Conservation (phyloP, 192 early-diverging fungal species). For the Backusella morwellensis region DNA sequence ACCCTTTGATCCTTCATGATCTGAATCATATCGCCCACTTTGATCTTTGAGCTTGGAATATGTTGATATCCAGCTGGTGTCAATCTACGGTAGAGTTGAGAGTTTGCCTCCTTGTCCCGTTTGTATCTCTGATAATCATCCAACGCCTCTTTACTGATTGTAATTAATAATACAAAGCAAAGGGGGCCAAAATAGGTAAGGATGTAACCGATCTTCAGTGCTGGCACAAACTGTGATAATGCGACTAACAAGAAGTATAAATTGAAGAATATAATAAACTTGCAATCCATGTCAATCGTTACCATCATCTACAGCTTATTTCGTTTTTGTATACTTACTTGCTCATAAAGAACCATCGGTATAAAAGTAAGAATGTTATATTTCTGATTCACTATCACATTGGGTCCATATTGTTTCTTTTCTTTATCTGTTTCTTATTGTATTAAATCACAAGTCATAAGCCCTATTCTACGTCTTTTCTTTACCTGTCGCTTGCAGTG, state of each 20-base stretch:
- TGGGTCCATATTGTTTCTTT: conserved; percentile 66
- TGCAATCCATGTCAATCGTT: not conserved
- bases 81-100: conserved; percentile 73
- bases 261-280: conserved; percentile 97
- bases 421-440: conserved; percentile 39
- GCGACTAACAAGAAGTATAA: conserved; percentile 93
- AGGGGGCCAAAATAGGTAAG: conserved; percentile 92
- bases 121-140: conserved; percentile 85
- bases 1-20: conserved; percentile 87
- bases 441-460: not conserved
- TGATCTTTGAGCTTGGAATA: conserved; percentile 80
- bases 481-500: conserved; percentile 6
- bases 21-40: conserved; percentile 83
- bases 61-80: conserved; percentile 54
- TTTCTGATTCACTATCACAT: conserved; percentile 88
- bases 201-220: conserved; percentile 82
- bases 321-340: conserved; percentile 39
- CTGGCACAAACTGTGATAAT: conserved; percentile 89
- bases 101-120: conserved; percentile 89
- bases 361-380: conserved; percentile 81
- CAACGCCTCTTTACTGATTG: conserved; percentile 89
- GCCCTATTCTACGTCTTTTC: not conserved
- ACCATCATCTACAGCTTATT: too few relatives aligned
- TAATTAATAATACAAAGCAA: conserved; percentile 86
- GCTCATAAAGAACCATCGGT: conserved; percentile 79